Evolutionary conservation across 139 green algal species (phyloP), one percentile per base, ranked within the genome.

Genomic region (Diplosphaera chodatii): DNA sequence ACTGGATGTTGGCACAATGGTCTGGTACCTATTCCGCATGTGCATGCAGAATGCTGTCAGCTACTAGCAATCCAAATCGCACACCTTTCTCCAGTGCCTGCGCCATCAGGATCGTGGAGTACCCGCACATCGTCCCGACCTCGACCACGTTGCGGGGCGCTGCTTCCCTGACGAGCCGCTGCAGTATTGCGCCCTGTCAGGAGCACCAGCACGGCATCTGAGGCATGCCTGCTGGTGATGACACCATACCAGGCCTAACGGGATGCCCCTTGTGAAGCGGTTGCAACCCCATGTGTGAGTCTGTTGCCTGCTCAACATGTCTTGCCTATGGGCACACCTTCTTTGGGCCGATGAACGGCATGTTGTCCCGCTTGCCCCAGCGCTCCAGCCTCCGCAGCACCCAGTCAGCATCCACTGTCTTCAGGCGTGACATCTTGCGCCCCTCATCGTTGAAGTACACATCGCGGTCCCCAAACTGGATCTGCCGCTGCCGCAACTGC

Each of bases 321-420:
- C n/a, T n/a, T n/a, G n/a, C n/a, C n/a, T n/a, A n/a, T n/a, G 37
- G 37, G 37, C 37, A 13, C 37, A 48, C 37, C 76, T 91, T 91
- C 40, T 83, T 62, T 4, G 83, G 86, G 0, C 86, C 86, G 3
- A 90, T 32, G 70, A 88, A 85, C 0, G 86, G 86, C 80, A 91
- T 85, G 30, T 65, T 37, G 55, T 91, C 86, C n/a, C 71, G 55
- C 37, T 62, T 65, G 16, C 83, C 86, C 84, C 84, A 91, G 21
- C 77, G 76, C 76, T 91, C 84, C 32, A 91, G 67, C 10, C 83
- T 63, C 40, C 84, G 66, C 23, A 88, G n/a, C 37, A 91, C 90
- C 84, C 84, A 89, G 21, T 87, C 80, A 48, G 86, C 84, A 41
- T 91, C 75, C 31, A 91, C 86, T 69, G 85, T 78, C 72, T 88